Evolutionary conservation across 331 rosid genomes (phyloP).

Genomic region (Spiraea crenata): DNA sequence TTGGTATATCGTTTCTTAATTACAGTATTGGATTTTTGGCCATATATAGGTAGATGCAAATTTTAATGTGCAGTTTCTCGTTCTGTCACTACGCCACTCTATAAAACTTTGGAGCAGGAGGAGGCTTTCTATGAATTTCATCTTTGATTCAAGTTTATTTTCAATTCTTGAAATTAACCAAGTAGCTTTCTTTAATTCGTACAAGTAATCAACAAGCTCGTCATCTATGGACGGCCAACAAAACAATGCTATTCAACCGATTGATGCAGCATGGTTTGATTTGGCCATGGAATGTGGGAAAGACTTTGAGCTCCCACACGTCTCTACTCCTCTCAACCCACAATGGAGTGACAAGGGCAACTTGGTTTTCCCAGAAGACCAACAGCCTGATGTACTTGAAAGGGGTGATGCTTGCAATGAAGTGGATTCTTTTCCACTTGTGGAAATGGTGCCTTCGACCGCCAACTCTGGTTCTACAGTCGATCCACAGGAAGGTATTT

Average conservation of each 20-base stretch:
- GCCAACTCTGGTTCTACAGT: not conserved
- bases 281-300: conserved; percentile 6
- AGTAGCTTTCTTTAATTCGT: not conserved
- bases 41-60: too few species aligned
- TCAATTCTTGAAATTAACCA: not conserved
- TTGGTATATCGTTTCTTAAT: too few species aligned
- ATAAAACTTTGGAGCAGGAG: too few species aligned
- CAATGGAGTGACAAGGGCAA: conserved; percentile 1
- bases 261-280: conserved; percentile 17
- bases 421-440: not conserved
- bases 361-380: not conserved
- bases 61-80: too few species aligned
- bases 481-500: not conserved
- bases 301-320: conserved; percentile 20
- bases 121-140: not conserved
- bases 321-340: not conserved
- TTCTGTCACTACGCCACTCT: too few species aligned
- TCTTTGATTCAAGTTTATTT: not conserved
- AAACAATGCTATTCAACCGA: not conserved
- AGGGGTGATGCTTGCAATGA: not conserved
- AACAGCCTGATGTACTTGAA: not conserved
- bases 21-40: too few species aligned
- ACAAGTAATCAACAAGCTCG: not conserved
- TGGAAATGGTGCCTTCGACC: conserved; percentile 11
- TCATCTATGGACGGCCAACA: conserved; percentile 6